phyloP scores from a whole-genome alignment of 2,329 filamentous ascomycete genomes.

The Penicillium sp. region DNA sequence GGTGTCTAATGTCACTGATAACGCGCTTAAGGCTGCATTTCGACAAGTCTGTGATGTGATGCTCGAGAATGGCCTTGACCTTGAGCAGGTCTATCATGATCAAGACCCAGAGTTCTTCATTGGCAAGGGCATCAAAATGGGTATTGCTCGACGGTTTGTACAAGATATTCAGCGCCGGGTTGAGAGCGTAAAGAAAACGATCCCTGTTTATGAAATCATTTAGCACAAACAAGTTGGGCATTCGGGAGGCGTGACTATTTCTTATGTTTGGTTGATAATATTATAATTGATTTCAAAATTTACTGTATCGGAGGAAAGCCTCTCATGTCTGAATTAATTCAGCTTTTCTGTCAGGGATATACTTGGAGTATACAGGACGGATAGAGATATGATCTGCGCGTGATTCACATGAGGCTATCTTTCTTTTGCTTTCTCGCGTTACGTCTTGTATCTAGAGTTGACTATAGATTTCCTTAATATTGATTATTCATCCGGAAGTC shows the following conservation, averaged over 20 bases:
- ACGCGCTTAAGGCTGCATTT: constrained; percentile 7
- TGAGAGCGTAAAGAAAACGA: not conserved
- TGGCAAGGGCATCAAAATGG: not conserved
- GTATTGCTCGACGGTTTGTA: not conserved
- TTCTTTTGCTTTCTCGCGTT: too few species aligned
- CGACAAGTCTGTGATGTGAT: constrained; percentile 3
- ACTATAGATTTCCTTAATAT: too few species aligned
- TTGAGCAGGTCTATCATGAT: not conserved
- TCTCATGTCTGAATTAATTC: too few species aligned
- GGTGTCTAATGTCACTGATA: constrained; percentile 7
- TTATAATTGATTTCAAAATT: too few species aligned
- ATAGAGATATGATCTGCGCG: too few species aligned
- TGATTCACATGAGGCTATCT: too few species aligned
- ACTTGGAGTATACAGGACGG: too few species aligned
- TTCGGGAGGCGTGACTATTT: not conserved
- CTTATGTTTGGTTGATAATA: too few species aligned
- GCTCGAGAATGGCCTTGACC: constrained; percentile 6
- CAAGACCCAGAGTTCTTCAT: not conserved
- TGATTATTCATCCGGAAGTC: too few species aligned
- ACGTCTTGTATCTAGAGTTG: too few species aligned
- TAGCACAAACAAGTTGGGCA: not conserved
- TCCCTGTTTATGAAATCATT: not conserved
- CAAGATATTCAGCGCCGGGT: not conserved
- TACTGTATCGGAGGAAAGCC: too few species aligned
- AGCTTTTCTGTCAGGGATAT: too few species aligned